These are phyloP conservation scores for Symmetrospora coprosmae DNA, from an alignment of 768 basidiomycete species.

Conservation along the genomic window DNA sequence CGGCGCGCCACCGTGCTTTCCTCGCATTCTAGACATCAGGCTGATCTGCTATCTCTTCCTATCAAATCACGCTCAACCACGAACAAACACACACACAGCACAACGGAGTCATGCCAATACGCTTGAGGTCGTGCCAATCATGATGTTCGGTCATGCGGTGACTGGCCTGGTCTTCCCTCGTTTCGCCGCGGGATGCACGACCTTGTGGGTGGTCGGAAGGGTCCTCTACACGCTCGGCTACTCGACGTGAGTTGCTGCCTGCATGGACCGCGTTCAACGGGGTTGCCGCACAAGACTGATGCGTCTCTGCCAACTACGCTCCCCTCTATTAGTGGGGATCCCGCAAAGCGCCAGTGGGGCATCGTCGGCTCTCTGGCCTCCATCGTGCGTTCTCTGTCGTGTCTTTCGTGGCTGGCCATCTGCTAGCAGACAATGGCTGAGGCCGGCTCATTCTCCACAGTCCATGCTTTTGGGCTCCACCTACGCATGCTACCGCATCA, in stretches of 20 bases:
- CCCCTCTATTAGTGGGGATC: neutral
- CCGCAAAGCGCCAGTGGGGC: neutral
- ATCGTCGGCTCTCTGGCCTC: neutral
- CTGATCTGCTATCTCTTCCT: too few relatives aligned
- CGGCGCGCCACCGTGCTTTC: neutral
- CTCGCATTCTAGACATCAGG: too few relatives aligned
- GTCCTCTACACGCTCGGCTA: constrained; percentile 2
- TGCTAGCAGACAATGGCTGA: neutral
- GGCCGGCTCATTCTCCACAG: neutral
- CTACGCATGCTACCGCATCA: neutral
- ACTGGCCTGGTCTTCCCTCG: constrained; percentile 1
- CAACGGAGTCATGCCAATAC: constrained; percentile 12
- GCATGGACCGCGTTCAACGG: neutral
- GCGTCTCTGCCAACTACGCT: neutral
- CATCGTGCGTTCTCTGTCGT: neutral
- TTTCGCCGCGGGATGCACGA: constrained; percentile 4
- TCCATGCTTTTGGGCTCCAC: neutral
- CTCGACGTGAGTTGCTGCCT: neutral
- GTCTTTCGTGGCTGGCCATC: neutral
- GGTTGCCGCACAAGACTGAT: neutral
- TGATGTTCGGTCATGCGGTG: neutral
- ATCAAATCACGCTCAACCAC: too few relatives aligned
- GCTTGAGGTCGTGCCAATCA: neutral
- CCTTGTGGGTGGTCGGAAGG: neutral
- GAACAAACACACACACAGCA: too few relatives aligned